Percentiles rank a stretch among this genome's conserved stretches.
Evolutionary conservation across 176 grass and related monocot species (phyloP).

Genomic region (Raddia guianensis): DNA sequence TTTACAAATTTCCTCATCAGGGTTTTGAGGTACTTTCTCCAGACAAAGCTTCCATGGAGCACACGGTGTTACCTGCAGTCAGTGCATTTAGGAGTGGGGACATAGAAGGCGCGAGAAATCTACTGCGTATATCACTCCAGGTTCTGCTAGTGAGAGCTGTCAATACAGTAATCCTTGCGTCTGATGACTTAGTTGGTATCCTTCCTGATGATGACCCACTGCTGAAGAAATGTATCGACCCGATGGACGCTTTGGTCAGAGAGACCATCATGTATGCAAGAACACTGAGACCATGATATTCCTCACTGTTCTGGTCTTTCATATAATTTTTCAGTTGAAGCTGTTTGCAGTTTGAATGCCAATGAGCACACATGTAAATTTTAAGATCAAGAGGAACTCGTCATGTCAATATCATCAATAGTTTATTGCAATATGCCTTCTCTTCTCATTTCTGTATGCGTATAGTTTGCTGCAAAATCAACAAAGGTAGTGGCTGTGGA

Average conservation of each 20-base stretch:
- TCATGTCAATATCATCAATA: slow-evolving; percentile 15
- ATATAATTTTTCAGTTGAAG: slow-evolving; percentile 19
- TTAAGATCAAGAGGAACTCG: slow-evolving; percentile 26
- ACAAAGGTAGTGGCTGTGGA: slow-evolving; percentile 27
- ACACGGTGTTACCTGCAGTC: slow-evolving; percentile 55
- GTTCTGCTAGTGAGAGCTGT: slow-evolving; percentile 79
- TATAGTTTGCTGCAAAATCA: slow-evolving; percentile 34
- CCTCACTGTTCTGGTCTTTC: background rate
- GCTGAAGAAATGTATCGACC: slow-evolving; percentile 69
- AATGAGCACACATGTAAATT: slow-evolving; percentile 32
- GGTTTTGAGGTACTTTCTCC: slow-evolving; percentile 73
- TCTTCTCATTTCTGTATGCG: background rate
- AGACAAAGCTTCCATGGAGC: slow-evolving; percentile 77
- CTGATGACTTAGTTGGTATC: slow-evolving; percentile 61
- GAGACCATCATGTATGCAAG: slow-evolving; percentile 39
- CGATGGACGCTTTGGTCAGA: slow-evolving; percentile 68
- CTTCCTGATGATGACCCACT: slow-evolving; percentile 73
- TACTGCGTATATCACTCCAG: slow-evolving; percentile 71
- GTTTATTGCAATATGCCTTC: background rate
- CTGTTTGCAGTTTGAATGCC: slow-evolving; percentile 20
- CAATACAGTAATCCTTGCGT: slow-evolving; percentile 69
- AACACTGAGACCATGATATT: slow-evolving; percentile 36
- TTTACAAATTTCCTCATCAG: slow-evolving; percentile 34
- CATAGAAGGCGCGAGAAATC: slow-evolving; percentile 69
- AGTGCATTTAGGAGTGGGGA: slow-evolving; percentile 67